These are phyloP conservation scores for Dictyostelium firmibasis DNA, from an alignment of 78 protist species.

Conservation along the genomic window DNA sequence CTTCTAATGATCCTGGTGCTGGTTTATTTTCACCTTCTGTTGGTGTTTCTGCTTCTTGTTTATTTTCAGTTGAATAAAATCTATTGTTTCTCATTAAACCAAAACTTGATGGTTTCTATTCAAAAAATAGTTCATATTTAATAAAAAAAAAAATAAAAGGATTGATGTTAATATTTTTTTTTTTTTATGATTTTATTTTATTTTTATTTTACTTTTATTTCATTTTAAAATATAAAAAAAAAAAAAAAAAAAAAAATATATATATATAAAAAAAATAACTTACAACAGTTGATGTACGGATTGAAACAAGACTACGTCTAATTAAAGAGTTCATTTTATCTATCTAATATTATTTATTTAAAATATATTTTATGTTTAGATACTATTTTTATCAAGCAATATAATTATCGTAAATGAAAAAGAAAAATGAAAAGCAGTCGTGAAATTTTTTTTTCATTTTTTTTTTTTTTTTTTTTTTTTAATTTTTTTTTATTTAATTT, in stretches of 20 bases:
- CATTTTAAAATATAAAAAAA: no score
- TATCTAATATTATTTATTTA: no score
- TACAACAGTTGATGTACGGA: not conserved
- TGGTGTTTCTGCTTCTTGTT: not conserved
- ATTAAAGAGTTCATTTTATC: slow-evolving; percentile 2
- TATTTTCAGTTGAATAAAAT: slow-evolving; percentile 34
- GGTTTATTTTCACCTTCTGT: not conserved
- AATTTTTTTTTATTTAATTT: no score
- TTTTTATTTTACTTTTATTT: not conserved
- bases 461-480: no score
- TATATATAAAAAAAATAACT: no score
- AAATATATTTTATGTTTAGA: no score
- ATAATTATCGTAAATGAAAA: not conserved
- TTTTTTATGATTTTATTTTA: not conserved
- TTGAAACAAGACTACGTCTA: not conserved
- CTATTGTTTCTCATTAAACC: slow-evolving; percentile 14
- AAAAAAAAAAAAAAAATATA: no score
- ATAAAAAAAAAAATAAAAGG: not conserved
- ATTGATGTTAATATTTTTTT: not conserved
- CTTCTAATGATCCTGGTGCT: slow-evolving; percentile 13
- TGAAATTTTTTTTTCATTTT: not conserved
- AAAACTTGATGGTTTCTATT: not conserved
- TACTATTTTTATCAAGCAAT: not conserved
- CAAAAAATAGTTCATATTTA: no score
- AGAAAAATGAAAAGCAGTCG: not conserved